Percentiles rank a stretch among this genome's conserved stretches.
Evolutionary conservation across 1,139 yeast genomes (phyloP).

Genomic region (Suhomyces kunorum): DNA sequence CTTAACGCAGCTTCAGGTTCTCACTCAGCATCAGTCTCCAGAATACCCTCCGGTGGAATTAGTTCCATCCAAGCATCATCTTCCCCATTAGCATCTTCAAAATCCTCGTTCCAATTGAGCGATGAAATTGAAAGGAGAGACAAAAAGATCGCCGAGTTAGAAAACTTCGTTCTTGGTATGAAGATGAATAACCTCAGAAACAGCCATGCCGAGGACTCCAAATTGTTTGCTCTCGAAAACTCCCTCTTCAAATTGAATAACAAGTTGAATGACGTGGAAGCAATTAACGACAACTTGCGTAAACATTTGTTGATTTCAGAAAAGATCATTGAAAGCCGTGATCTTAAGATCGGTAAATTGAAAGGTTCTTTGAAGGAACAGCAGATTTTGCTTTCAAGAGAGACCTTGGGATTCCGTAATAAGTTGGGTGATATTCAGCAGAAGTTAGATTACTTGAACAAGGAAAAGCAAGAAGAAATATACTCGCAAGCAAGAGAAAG

Average conservation of each 20-base stretch:
- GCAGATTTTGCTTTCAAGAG: conserved; percentile 49
- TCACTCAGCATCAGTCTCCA: background rate
- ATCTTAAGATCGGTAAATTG: conserved; percentile 57
- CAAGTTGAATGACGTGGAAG: conserved; percentile 43
- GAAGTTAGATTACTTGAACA: conserved; percentile 31
- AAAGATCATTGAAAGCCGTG: conserved; percentile 60
- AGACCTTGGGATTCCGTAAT: conserved; percentile 54
- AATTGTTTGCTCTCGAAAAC: conserved; percentile 40
- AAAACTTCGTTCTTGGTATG: conserved; percentile 36
- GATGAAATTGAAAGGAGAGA: conserved; percentile 40
- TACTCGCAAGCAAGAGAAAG: conserved; percentile 20
- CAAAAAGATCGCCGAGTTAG: conserved; percentile 38
- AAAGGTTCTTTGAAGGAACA: conserved; percentile 55
- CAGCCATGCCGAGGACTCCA: conserved; percentile 51
- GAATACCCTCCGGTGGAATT: conserved; percentile 11
- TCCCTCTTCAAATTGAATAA: conserved; percentile 40
- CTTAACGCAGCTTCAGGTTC: conserved; percentile 1
- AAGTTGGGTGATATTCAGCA: conserved; percentile 48
- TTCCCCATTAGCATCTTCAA: conserved; percentile 16
- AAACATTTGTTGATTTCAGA: conserved; percentile 52
- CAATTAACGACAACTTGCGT: conserved; percentile 40
- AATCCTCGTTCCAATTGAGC: conserved; percentile 10
- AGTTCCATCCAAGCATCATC: conserved; percentile 16
- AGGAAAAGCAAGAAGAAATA: conserved; percentile 20
- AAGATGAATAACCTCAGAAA: conserved; percentile 38